A percentile compares a stretch with the other conserved stretches of the same genome.
These are phyloP conservation scores for Amanita fuliginea DNA, from an alignment of 768 basidiomycete genomes.

Conservation along the genomic window DNA sequence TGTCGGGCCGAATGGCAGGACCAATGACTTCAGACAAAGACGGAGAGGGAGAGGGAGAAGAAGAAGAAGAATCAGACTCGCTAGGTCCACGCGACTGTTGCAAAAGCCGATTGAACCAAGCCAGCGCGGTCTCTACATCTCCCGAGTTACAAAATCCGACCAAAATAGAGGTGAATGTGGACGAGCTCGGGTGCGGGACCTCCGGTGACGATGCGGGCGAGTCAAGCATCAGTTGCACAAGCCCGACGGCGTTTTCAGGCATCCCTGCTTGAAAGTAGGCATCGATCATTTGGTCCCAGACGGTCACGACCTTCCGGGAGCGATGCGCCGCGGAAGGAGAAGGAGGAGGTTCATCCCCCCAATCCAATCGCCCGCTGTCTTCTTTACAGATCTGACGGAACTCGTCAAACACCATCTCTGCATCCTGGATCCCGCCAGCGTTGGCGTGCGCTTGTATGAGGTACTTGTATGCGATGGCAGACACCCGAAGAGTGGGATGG, in stretches of 20 bases:
- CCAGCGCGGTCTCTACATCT: conserved; percentile 51
- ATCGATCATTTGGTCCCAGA: conserved; percentile 72
- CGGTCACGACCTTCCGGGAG: neutral
- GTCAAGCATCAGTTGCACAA: conserved; percentile 66
- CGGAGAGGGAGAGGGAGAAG: too few species aligned
- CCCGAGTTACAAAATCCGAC: conserved; percentile 50
- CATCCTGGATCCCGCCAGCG: conserved; percentile 33
- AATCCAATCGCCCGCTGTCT: neutral
- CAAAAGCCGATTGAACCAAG: conserved; percentile 65
- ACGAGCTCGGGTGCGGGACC: conserved; percentile 44
- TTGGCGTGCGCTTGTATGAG: conserved; percentile 51
- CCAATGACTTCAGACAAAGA: conserved; percentile 13
- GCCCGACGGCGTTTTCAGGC: conserved; percentile 48
- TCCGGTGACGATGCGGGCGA: conserved; percentile 25
- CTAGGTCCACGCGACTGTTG: conserved; percentile 18
- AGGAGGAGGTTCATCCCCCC: neutral
- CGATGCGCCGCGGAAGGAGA: neutral
- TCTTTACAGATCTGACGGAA: conserved; percentile 31
- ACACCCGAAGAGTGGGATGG: conserved; percentile 21
- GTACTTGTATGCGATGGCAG: conserved; percentile 32
- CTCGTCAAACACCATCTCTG: conserved; percentile 51
- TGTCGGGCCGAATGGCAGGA: conserved; percentile 39
- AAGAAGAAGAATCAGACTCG: conserved; percentile 22
- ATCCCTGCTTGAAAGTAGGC: conserved; percentile 57
- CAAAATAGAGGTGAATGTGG: conserved; percentile 57